Evolutionary conservation across 345 rosid genomes (phyloP).

Genomic region (Eucalyptus camaldulensis): DNA sequence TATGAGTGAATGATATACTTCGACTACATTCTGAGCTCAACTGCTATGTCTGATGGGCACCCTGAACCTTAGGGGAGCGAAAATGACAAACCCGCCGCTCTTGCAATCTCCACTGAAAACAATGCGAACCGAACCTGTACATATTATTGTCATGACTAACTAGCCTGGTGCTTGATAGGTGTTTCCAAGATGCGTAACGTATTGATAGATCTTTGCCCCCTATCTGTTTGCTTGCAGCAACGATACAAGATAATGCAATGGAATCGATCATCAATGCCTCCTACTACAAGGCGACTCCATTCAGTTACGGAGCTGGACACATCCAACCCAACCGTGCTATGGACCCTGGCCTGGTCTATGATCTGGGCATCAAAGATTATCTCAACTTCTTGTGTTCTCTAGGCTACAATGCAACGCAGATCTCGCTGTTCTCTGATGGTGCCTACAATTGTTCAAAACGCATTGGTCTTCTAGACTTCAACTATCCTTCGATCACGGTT

Average conservation of each 20-base stretch:
- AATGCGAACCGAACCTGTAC: not conserved
- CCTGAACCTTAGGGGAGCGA: not conserved
- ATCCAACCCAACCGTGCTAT: slow-evolving; percentile 66
- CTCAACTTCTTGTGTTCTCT: slow-evolving; percentile 55
- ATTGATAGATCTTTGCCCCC: no score
- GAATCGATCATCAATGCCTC: slow-evolving; percentile 36
- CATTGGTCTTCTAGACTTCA: slow-evolving; percentile 33
- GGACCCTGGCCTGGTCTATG: slow-evolving; percentile 82
- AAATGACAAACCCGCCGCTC: not conserved
- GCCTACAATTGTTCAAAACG: slow-evolving; percentile 32
- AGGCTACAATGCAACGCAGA: slow-evolving; percentile 35
- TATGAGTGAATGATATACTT: not conserved
- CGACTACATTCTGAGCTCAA: not conserved
- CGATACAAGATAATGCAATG: slow-evolving; percentile 31
- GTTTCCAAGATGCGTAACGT: no score
- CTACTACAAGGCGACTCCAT: slow-evolving; percentile 43
- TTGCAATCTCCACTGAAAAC: not conserved
- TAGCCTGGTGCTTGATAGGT: no score
- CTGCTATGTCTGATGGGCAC: not conserved
- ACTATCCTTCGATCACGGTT: slow-evolving; percentile 77
- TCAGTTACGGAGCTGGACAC: slow-evolving; percentile 77
- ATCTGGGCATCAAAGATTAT: slow-evolving; percentile 38
- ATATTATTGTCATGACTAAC: accelerated
- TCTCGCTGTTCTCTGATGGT: slow-evolving; percentile 16
- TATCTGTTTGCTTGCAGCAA: slow-evolving; percentile 17